phyloP scores from a whole-genome alignment of 2,329 filamentous ascomycete species.

The Fusarium abutilonis region DNA sequence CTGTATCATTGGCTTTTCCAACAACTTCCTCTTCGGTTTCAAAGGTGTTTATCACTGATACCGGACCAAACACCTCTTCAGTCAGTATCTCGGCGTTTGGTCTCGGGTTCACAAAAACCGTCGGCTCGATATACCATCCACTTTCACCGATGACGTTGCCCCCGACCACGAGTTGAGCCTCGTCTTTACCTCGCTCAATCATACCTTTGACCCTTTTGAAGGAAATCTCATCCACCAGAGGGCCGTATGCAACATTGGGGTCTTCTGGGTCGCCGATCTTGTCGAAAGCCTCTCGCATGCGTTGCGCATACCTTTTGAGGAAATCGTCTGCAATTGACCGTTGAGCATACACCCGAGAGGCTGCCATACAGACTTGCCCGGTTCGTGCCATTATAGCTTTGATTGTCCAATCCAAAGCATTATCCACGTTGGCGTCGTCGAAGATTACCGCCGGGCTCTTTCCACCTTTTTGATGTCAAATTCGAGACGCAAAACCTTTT shows the following conservation, averaged over 20 bases:
- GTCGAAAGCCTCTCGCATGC: background rate
- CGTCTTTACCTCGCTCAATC: too few species aligned
- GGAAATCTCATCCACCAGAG: background rate
- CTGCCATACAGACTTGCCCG: too few species aligned
- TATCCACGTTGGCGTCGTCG: constrained; percentile 59
- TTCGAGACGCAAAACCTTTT: too few species aligned
- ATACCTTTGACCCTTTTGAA: too few species aligned
- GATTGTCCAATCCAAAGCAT: too few species aligned
- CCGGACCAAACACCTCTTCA: background rate
- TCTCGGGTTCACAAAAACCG: background rate
- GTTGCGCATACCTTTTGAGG: background rate
- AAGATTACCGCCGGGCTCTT: constrained; percentile 68
- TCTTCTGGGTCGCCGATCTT: background rate
- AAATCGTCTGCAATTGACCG: too few species aligned
- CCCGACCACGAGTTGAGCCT: too few species aligned
- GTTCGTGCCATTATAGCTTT: too few species aligned
- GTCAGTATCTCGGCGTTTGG: background rate
- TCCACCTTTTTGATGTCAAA: too few species aligned
- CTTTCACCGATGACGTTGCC: too few species aligned
- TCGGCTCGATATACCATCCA: background rate
- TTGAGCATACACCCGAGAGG: too few species aligned
- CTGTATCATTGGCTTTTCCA: background rate
- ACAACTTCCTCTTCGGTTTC: constrained; percentile 9
- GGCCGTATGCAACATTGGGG: background rate
- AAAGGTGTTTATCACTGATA: background rate